Conservation (phyloP, 345 rosid genomes). For the Lepidium sativum region DNA sequence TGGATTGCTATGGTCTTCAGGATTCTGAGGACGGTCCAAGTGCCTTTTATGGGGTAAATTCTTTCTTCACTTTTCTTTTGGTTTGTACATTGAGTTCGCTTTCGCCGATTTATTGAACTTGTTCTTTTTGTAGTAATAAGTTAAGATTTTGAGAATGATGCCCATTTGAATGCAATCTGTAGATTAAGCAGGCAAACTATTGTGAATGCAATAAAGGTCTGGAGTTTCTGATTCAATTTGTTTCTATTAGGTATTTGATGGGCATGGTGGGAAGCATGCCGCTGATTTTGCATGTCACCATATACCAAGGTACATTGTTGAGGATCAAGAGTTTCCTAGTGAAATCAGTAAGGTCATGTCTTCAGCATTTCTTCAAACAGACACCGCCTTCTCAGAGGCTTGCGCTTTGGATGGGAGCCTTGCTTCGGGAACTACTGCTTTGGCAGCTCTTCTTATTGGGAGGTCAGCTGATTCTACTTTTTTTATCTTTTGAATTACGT, state of each 20-base stretch:
- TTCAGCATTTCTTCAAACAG: constrained; percentile 79
- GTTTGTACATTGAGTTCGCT: not conserved
- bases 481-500: not conserved
- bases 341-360: constrained; percentile 59
- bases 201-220: not conserved
- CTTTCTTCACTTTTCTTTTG: not conserved
- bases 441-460: constrained; percentile 73
- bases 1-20: constrained; percentile 40
- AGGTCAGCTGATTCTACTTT: constrained; percentile 35
- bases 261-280: constrained; percentile 92
- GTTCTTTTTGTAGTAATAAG: too few relatives aligned
- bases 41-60: constrained; percentile 79
- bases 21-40: constrained; percentile 39
- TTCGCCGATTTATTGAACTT: not conserved
- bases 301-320: constrained; percentile 61
- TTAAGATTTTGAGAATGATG: too few relatives aligned
- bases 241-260: constrained; percentile 56
- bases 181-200: not conserved
- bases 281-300: constrained; percentile 67
- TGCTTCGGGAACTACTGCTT: constrained; percentile 86
- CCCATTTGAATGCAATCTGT: not conserved
- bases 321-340: constrained; percentile 58
- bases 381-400: constrained; percentile 70
- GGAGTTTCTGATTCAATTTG: not conserved
- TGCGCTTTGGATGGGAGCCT: constrained; percentile 55